A percentile compares a stretch with the other conserved stretches of the same genome.
Conservation (phyloP, 345 rosid species). For the Euphorbia lathyris region DNA sequence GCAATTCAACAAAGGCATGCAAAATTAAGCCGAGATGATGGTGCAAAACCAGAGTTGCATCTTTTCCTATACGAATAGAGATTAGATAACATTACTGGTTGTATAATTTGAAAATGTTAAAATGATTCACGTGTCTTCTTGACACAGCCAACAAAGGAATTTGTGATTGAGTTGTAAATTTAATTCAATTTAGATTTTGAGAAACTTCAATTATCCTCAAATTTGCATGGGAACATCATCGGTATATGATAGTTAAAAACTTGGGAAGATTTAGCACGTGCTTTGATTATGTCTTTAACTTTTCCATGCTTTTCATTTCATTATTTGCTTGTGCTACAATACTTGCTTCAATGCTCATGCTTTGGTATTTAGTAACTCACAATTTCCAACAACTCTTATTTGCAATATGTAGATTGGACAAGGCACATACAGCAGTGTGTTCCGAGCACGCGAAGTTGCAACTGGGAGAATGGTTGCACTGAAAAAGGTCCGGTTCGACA, state of each 20-base stretch:
- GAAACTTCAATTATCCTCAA: no score
- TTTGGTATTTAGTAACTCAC: conserved; percentile 5
- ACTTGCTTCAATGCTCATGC: conserved; percentile 2
- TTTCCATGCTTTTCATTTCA: not conserved
- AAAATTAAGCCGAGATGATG: not conserved
- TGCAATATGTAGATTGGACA: conserved; percentile 63
- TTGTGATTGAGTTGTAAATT: not conserved
- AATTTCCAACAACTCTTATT: conserved; percentile 13
- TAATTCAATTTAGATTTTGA: no score
- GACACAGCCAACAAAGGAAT: not conserved
- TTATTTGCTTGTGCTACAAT: conserved; percentile 8
- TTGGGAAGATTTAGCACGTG: no score
- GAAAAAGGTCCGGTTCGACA: conserved; percentile 75
- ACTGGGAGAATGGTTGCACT: conserved; percentile 67
- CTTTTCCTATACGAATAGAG: not conserved
- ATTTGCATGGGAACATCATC: no score
- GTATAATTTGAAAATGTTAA: not conserved
- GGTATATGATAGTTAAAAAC: no score
- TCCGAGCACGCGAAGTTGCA: conserved; percentile 65
- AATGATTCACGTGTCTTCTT: not conserved
- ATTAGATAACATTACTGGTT: not conserved
- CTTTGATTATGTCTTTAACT: not conserved
- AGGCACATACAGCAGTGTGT: conserved; percentile 85
- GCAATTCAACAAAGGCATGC: not conserved
- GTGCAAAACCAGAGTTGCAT: not conserved